These are phyloP conservation scores for Trichosphaerium sp. DNA, from an alignment of 78 protist genomes.

Conservation along the genomic window DNA sequence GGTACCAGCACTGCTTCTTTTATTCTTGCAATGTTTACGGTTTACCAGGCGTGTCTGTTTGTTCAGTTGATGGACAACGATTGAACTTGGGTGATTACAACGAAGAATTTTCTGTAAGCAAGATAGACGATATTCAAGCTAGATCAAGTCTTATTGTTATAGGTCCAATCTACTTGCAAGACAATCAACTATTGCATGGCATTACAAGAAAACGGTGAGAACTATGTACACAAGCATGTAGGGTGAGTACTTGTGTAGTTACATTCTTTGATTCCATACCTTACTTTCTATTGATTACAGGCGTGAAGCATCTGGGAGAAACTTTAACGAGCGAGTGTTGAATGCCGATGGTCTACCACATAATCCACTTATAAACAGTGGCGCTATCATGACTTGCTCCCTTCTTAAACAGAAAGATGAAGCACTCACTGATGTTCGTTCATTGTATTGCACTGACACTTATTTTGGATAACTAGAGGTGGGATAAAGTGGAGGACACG, in stretches of 20 bases:
- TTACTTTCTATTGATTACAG: too few relatives aligned
- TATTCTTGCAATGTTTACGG: too few relatives aligned
- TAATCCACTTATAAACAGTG: constrained; percentile 58
- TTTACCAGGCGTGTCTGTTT: constrained; percentile 39
- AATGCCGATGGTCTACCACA: constrained; percentile 13
- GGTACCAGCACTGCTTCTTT: too few relatives aligned
- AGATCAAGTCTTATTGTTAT: constrained; percentile 10
- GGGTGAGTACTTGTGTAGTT: not conserved
- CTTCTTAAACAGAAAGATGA: not conserved
- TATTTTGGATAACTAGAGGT: not conserved
- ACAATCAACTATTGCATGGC: constrained; percentile 6
- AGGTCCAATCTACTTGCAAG: constrained; percentile 4
- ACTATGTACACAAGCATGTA: not conserved
- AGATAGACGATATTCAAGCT: constrained; percentile 37
- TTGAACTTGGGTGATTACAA: constrained; percentile 35
- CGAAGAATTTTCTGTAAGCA: constrained; percentile 4
- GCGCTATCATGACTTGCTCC: constrained; percentile 39
- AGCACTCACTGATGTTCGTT: not conserved
- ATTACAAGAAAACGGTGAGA: not conserved
- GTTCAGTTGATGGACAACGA: constrained; percentile 55
- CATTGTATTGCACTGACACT: not conserved
- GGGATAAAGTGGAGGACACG: not conserved
- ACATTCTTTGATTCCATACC: constrained; percentile 12
- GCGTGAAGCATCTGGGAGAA: constrained; percentile 37
- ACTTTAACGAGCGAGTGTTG: constrained; percentile 23